These are phyloP conservation scores for Medicago arabica DNA, from an alignment of 306 rosid genomes.

Conservation along the genomic window DNA sequence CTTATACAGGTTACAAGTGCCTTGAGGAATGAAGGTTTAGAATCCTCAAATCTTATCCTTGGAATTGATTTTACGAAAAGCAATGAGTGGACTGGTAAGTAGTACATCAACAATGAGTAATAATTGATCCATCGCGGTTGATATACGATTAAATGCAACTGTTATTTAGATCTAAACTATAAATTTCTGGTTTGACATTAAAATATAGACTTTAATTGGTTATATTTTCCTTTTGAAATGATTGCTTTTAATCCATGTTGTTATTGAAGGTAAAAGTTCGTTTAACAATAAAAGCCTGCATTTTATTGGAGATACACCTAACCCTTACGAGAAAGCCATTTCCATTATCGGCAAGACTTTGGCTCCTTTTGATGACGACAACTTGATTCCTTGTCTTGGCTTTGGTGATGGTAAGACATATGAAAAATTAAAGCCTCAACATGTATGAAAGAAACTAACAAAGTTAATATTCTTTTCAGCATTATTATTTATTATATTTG, in stretches of 20 bases:
- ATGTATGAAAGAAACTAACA: neutral
- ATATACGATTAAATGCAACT: constrained; percentile 6
- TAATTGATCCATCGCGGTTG: neutral
- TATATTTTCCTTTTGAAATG: constrained; percentile 16
- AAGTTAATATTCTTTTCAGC: constrained; percentile 23
- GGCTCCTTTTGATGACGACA: constrained; percentile 93
- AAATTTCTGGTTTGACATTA: constrained; percentile 2
- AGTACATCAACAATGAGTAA: constrained; percentile 3
- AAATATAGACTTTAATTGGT: neutral
- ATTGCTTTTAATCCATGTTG: constrained; percentile 35
- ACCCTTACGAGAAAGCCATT: constrained; percentile 88
- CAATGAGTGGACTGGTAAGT: constrained; percentile 91
- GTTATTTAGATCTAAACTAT: neutral
- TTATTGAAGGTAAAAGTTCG: constrained; percentile 64
- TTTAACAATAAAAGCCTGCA: constrained; percentile 78
- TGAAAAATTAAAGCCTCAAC: constrained; percentile 22
- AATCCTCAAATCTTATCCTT: constrained; percentile 85
- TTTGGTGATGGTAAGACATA: constrained; percentile 80
- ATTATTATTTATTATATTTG: constrained; percentile 29
- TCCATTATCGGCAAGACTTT: constrained; percentile 79
- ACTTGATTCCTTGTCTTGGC: constrained; percentile 92
- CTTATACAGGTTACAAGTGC: constrained; percentile 72
- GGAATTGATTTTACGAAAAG: constrained; percentile 93
- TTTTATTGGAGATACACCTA: constrained; percentile 68
- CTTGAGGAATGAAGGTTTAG: constrained; percentile 79